Percentiles rank a stretch among this genome's conserved stretches.
These are phyloP conservation scores for Alternaria ventricosa DNA, from an alignment of 2,329 filamentous ascomycete genomes.

Conservation along the genomic window DNA sequence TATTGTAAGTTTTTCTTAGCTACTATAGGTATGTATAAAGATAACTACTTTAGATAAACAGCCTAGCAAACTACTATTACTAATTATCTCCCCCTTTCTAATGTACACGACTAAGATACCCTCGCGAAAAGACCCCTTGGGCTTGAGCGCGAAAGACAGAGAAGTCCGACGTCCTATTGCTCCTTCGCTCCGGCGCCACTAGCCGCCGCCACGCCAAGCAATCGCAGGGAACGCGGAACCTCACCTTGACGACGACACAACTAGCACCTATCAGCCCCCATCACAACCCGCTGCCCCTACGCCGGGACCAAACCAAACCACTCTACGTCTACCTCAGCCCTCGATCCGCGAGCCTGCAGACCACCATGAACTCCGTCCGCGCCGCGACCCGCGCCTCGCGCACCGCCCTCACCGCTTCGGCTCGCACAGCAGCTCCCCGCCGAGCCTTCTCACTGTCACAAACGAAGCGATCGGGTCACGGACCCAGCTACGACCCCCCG, in stretches of 20 bases:
- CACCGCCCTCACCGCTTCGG: constrained; percentile 26
- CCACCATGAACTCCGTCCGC: constrained; percentile 37
- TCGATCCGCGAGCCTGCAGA: background rate
- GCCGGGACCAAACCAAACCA: constrained; percentile 5
- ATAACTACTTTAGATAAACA: no score
- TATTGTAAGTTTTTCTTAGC: no score
- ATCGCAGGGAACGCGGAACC: constrained; percentile 10
- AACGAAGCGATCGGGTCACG: constrained; percentile 55
- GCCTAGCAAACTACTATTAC: no score
- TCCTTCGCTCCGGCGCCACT: constrained; percentile 5
- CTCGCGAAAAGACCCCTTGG: no score
- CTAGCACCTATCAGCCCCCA: constrained; percentile 14
- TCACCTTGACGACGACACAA: constrained; percentile 1
- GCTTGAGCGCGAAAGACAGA: no score
- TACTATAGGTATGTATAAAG: no score
- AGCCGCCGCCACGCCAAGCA: constrained; percentile 21
- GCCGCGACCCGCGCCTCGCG: constrained; percentile 30
- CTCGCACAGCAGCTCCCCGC: constrained; percentile 12
- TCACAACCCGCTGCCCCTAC: background rate
- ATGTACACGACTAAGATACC: no score
- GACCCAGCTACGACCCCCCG: constrained; percentile 85
- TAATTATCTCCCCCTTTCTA: no score
- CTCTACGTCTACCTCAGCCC: background rate
- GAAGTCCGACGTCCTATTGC: constrained; percentile 11
- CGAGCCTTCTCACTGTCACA: constrained; percentile 35